A percentile compares a stretch with the other conserved stretches of the same genome.
Conservation (phyloP, 2,329 filamentous ascomycete species). For the Pseudogymnoascus sp. region DNA sequence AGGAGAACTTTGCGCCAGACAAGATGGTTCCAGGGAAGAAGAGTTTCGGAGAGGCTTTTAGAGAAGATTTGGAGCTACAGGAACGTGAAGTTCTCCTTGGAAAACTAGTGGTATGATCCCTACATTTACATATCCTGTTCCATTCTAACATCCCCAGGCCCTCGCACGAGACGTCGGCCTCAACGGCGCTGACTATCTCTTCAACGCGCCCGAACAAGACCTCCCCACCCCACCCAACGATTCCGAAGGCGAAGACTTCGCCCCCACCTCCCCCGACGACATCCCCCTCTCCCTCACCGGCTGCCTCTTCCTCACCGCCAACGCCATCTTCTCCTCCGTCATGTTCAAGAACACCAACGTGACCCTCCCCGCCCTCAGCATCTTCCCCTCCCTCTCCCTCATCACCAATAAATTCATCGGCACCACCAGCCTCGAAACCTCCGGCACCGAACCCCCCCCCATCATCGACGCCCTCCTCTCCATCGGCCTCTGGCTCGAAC, state of each 20-base stretch:
- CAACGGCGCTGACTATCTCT: conserved; percentile 35
- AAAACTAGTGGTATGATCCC: conserved; percentile 55
- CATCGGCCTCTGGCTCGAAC: conserved; percentile 52
- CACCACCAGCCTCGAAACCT: conserved; percentile 39
- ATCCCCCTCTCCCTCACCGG: conserved; percentile 54
- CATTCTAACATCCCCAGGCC: conserved; percentile 20
- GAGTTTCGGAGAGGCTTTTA: conserved; percentile 58
- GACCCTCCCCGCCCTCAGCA: conserved; percentile 44
- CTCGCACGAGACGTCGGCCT: conserved; percentile 53
- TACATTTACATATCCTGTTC: conserved; percentile 9
- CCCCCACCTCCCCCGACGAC: conserved; percentile 39
- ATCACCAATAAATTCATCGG: conserved; percentile 49
- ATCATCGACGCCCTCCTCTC: conserved; percentile 53
- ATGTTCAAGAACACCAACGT: conserved; percentile 50
- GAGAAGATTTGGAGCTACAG: conserved; percentile 53
- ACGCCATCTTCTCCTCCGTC: conserved; percentile 55
- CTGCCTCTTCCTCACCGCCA: conserved; percentile 51
- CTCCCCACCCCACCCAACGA: conserved; percentile 33
- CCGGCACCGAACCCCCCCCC: conserved; percentile 42
- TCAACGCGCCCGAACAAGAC: conserved; percentile 36
- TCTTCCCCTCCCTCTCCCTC: conserved; percentile 54
- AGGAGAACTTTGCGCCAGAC: conserved; percentile 62
- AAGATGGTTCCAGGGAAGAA: conserved; percentile 54
- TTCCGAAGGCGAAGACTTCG: conserved; percentile 29
- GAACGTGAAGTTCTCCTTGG: conserved; percentile 61